Evolutionary conservation across 306 rosid genomes (phyloP).

Genomic region (Cicer bijugum): DNA sequence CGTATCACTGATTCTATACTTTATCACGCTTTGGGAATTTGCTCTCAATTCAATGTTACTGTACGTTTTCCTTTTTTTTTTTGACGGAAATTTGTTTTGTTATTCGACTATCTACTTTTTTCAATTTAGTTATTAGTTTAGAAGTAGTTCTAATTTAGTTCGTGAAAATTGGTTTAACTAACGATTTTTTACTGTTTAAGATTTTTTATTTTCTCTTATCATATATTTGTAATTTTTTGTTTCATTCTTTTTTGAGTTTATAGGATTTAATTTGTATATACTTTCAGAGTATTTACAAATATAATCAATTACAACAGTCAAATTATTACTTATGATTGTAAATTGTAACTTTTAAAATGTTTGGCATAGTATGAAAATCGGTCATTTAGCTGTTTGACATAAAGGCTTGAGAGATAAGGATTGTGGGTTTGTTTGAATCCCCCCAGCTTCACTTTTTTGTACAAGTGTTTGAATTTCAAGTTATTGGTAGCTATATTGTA

Average conservation of each 20-base stretch:
- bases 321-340: too few relatives aligned
- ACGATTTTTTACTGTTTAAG: background rate
- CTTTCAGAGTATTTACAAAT: too few relatives aligned
- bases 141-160: background rate
- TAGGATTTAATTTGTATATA: background rate
- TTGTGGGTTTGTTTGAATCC: background rate
- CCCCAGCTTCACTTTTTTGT: background rate
- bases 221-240: background rate
- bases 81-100: background rate
- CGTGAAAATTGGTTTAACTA: background rate
- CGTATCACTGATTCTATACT: constrained; percentile 76
- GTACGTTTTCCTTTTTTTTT: too few relatives aligned
- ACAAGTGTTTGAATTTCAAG: background rate
- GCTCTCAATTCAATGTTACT: constrained; percentile 51
- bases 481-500: background rate
- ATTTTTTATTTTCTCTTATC: background rate
- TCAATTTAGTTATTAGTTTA: background rate
- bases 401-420: background rate
- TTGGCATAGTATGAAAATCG: background rate
- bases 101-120: background rate
- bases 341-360: background rate
- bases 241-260: background rate
- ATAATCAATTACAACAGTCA: too few relatives aligned
- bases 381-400: background rate
- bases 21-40: constrained; percentile 69